A percentile compares a stretch with the other conserved stretches of the same genome.
phyloP scores from a whole-genome alignment of 306 rosid genomes.

The Casuarina equisetifolia region DNA sequence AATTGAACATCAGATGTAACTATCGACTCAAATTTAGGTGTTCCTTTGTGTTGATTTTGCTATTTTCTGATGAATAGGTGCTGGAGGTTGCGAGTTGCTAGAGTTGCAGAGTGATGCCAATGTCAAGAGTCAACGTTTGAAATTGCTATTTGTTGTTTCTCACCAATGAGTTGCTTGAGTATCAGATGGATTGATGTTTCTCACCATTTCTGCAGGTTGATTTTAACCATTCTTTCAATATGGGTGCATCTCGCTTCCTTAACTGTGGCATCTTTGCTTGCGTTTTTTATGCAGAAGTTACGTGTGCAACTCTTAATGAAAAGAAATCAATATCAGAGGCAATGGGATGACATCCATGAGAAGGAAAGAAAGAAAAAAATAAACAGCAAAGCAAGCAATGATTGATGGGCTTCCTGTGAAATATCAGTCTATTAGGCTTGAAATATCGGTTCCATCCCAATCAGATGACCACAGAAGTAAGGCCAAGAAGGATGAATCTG shows the following conservation, averaged over 20 bases:
- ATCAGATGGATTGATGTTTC: conserved; percentile 83
- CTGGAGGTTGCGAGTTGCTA: no score
- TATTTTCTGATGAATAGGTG: no score
- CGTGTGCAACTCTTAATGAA: conserved; percentile 66
- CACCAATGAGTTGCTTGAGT: conserved; percentile 86
- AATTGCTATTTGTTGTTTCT: no score
- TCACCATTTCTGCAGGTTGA: conserved; percentile 88
- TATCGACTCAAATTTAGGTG: no score
- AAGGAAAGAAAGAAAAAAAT: conserved; percentile 40
- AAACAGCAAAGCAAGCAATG: conserved; percentile 59
- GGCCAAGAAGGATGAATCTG: conserved; percentile 38
- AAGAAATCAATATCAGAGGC: conserved; percentile 84
- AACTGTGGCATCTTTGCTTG: conserved; percentile 5
- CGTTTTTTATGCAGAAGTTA: conserved; percentile 49
- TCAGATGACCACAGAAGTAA: conserved; percentile 45
- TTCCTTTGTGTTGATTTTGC: no score
- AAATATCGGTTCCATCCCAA: conserved; percentile 30
- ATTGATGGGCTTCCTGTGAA: conserved; percentile 50
- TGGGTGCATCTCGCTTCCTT: conserved; percentile 26
- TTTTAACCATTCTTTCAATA: conserved; percentile 9
- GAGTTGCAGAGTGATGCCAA: no score
- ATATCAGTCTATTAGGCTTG: conserved; percentile 34
- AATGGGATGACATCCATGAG: conserved; percentile 55
- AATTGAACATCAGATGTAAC: no score
- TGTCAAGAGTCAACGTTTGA: no score